Evolutionary conservation across 202 grass and related monocot species (phyloP), one percentile per base, ranked within the genome.

Genomic region (Eragrostis tef): DNA sequence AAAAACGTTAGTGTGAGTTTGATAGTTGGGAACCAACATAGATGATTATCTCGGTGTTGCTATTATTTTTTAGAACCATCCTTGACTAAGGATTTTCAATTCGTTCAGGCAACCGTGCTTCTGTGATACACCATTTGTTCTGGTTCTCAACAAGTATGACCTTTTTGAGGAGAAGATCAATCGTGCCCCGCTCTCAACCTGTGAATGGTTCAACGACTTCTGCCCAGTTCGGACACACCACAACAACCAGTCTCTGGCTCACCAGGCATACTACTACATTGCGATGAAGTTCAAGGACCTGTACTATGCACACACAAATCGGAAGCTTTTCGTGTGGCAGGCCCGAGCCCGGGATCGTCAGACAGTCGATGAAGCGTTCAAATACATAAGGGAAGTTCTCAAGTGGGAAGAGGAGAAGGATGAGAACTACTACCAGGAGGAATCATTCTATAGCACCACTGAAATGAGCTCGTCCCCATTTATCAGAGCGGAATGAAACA

Each of bases 351-450:
- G 89, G 4, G 90, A 95, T 21, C 76, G 92, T 0, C 95, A 84
- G 42, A 90, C 88, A 0, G 88, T 95, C 1, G 92, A 98, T 7
- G 95, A 98, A 64, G 90, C 85, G 0, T 98, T 98, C 79, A 98
- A 90, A 73, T 98, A 91, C 51, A 77, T 93, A 21, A 83, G 92
- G 58, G 95, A 98, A 69, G 87, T 98, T 21, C 85, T 98, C 39
- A 93, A 86, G 83, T 98, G 95, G 95, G 95, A 94, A 16, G 92
- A 98, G 1, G 95, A 98, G 59, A 98, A 93, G 65, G 95, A 98
- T 7, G 90, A 91, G 0, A 91, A 78, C 49, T 93, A 81, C 53
- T 74, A 67, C 68, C 79, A 86, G 11, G 90, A 93, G 1, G 92
- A 95, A 20, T 95, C 96, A 9, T 94, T 93, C 83, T 95, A 93